These are phyloP conservation scores for Termitomyces sp. DNA, from an alignment of 768 basidiomycete species.

Conservation along the genomic window DNA sequence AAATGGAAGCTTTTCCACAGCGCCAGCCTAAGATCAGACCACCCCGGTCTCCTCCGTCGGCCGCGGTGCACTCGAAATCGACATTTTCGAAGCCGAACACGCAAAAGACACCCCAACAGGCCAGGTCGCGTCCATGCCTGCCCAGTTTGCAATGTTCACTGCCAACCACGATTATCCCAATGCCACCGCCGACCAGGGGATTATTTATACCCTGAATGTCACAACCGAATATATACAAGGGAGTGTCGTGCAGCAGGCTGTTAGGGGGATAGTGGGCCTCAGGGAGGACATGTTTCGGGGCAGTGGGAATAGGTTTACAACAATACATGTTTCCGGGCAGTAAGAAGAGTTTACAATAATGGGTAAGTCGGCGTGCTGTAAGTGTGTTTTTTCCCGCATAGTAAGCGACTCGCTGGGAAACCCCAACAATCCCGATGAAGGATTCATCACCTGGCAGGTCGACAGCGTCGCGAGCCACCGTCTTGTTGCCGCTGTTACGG, in stretches of 20 bases:
- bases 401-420: too few relatives aligned
- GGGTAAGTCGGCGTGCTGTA: too few relatives aligned
- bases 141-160: neutral
- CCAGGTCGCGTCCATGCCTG: conserved; percentile 46
- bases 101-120: conserved; percentile 43
- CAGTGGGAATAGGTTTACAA: conserved; percentile 6
- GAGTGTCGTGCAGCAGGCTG: neutral
- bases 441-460: conserved; percentile 74
- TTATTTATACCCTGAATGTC: neutral
- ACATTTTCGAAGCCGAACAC: conserved; percentile 73
- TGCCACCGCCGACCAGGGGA: neutral
- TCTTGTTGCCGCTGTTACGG: conserved; percentile 51
- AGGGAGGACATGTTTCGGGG: conserved; percentile 13
- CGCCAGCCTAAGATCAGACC: conserved; percentile 67
- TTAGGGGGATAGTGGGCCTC: neutral
- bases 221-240: neutral
- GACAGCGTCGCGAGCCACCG: conserved; percentile 45
- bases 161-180: neutral
- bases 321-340: too few relatives aligned
- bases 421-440: conserved; percentile 44
- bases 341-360: too few relatives aligned
- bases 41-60: conserved; percentile 69
- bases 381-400: too few relatives aligned
- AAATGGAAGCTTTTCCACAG: too few relatives aligned
- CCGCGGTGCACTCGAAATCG: conserved; percentile 78